Percentiles rank a stretch among this genome's conserved stretches.
Conservation (phyloP, 2,329 filamentous ascomycete genomes). For the Colletotrichum spinosum region DNA sequence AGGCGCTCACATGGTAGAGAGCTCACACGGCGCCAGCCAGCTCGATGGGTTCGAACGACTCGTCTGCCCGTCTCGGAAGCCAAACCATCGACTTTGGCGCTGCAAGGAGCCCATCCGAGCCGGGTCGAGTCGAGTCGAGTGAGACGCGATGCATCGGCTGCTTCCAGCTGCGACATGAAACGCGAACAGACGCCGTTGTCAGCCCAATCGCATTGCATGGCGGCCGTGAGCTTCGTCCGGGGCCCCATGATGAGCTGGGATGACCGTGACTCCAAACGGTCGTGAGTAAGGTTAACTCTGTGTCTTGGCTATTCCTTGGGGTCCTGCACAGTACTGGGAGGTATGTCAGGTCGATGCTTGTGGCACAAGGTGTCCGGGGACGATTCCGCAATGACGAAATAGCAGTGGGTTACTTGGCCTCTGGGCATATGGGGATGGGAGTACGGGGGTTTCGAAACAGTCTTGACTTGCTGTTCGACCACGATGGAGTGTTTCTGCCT, state of each 20-base stretch:
- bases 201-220: conserved; percentile 21
- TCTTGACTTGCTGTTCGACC: background rate
- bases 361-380: too few species aligned
- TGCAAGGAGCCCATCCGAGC: background rate
- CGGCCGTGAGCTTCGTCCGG: background rate
- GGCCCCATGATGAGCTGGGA: background rate
- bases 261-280: background rate
- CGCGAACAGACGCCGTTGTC: conserved; percentile 16
- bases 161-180: conserved; percentile 18
- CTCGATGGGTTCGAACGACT: conserved; percentile 21
- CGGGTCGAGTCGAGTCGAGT: conserved; percentile 17
- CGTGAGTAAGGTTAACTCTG: too few species aligned
- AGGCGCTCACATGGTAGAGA: background rate
- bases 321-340: too few species aligned
- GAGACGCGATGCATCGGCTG: conserved; percentile 14
- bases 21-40: background rate
- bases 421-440: too few species aligned
- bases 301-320: too few species aligned
- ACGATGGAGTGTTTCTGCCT: too few species aligned
- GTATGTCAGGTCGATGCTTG: too few species aligned
- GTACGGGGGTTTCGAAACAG: background rate
- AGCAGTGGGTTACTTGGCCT: too few species aligned
- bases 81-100: background rate
- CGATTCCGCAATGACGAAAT: too few species aligned
- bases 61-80: conserved; percentile 23